Evolutionary conservation across 129 eudicot genomes (phyloP).

Genomic region (Apium graveolens): DNA sequence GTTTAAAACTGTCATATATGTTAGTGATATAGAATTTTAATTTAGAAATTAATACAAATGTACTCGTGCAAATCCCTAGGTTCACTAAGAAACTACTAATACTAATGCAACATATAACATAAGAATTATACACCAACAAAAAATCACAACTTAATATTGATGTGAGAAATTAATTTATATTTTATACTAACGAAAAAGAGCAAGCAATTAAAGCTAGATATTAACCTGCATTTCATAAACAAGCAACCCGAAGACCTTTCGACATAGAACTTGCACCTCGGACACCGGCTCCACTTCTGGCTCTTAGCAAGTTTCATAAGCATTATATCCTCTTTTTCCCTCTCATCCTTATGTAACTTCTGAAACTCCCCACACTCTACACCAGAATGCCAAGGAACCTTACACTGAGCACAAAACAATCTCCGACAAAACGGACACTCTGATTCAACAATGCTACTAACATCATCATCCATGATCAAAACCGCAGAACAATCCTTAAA

Average conservation of each 20-base stretch:
- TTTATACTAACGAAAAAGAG: neutral
- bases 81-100: neutral
- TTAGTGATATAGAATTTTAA: neutral
- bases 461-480: conserved; percentile 32
- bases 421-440: conserved; percentile 41
- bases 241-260: conserved; percentile 34
- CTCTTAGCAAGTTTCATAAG: conserved; percentile 37
- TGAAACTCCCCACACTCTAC: conserved; percentile 34
- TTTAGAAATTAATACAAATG: no score
- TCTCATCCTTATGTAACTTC: conserved; percentile 30
- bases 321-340: conserved; percentile 38
- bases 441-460: conserved; percentile 17
- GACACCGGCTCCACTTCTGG: conserved; percentile 38
- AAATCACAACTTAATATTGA: neutral
- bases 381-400: conserved; percentile 54
- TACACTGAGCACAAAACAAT: conserved; percentile 45
- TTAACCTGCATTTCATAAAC: conserved; percentile 36
- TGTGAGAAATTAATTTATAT: neutral
- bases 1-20: neutral
- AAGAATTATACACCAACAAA: neutral
- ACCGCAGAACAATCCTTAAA: conserved; percentile 46
- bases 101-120: neutral
- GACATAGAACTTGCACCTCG: conserved; percentile 31
- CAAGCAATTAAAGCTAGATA: neutral
- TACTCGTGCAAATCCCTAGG: neutral